Evolutionary conservation across 495 filamentous ascomycete genomes (phyloP), one percentile per base, ranked within the genome.

Genomic region (Delitschia confertaspora): DNA sequence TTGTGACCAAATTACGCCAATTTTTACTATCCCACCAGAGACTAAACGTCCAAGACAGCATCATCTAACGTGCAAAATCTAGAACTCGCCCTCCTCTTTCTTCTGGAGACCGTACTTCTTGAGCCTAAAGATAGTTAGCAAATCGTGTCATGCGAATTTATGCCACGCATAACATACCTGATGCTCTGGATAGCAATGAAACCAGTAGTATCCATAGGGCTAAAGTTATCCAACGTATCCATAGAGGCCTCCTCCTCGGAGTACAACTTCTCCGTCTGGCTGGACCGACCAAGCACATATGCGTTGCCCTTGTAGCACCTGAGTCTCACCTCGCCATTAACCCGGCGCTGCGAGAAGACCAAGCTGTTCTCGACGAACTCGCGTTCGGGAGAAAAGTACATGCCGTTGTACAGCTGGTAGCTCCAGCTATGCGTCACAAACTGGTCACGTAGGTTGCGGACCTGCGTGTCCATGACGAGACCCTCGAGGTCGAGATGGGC

Each of bases 401-500:
- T 69, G 53, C 85, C 85, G 64, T 88, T 89, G 75, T 88, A 89
- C 26, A 89, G 72, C 51, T 73, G 60, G 53, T 78, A 76, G 55
- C 78, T 76, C 70, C 80, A 94, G 63, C 78, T 75, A 69, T 73
- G 71, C 33, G 82, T 93, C 35, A 65, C 53, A 48, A 66, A 80
- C 57, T 84, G 82, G 63, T 95, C 88, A 65, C 88, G 83, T 37
- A 95, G 72, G 49, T 76, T 69, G 38, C 88, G 82, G 45, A 96
- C 83, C 63, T 86, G 76, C 64, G 78, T 68, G 65, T 95, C 91
- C 61, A 95, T 68, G 19, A 82, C 78, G 27, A 95, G 75, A 59
- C 85, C 85, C 71, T 93, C 84, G 45, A 88, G 69, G 56, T 93
- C 85, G 24, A 86, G 58, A 66, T 91, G 87, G 30, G 85, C 85